Conservation (phyloP, 2,329 filamentous ascomycete genomes). For the Neonectria neomacrospora region DNA sequence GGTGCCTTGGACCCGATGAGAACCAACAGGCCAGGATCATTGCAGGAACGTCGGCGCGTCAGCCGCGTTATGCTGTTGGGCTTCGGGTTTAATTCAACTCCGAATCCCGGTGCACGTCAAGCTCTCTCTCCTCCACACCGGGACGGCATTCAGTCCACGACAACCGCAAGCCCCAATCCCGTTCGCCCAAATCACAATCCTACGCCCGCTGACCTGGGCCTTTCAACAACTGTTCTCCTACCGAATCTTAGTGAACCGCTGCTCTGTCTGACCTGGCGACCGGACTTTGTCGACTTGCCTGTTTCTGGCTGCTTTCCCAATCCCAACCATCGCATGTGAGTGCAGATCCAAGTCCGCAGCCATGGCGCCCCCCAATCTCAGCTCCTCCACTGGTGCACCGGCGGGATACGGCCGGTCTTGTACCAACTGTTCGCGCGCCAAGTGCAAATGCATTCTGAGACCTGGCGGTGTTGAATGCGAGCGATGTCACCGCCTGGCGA, state of each 20-base stretch:
- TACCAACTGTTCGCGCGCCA: constrained; percentile 59
- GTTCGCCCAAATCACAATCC: constrained; percentile 14
- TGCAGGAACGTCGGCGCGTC: constrained; percentile 6
- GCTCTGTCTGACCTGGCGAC: constrained; percentile 15
- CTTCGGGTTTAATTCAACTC: constrained; percentile 24
- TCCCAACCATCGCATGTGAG: constrained; percentile 12
- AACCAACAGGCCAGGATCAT: neutral
- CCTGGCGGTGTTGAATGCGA: constrained; percentile 50
- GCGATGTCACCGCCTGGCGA: constrained; percentile 58
- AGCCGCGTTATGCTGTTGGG: neutral
- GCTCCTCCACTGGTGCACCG: constrained; percentile 41
- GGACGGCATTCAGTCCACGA: constrained; percentile 26
- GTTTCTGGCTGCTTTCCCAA: neutral
- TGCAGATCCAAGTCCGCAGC: constrained; percentile 6
- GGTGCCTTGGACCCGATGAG: neutral
- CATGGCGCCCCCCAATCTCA: constrained; percentile 40
- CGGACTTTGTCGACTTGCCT: constrained; percentile 31
- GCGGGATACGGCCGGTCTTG: constrained; percentile 58
- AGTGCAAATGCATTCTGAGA: constrained; percentile 60
- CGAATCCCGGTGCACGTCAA: constrained; percentile 17
- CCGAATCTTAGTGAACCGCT: constrained; percentile 20
- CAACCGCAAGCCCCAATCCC: constrained; percentile 28
- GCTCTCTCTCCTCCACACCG: neutral
- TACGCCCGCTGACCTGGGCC: constrained; percentile 6
- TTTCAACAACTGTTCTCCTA: constrained; percentile 9